Evolutionary conservation across 2,329 filamentous ascomycete species (phyloP).

Genomic region (Claviceps purpurea): DNA sequence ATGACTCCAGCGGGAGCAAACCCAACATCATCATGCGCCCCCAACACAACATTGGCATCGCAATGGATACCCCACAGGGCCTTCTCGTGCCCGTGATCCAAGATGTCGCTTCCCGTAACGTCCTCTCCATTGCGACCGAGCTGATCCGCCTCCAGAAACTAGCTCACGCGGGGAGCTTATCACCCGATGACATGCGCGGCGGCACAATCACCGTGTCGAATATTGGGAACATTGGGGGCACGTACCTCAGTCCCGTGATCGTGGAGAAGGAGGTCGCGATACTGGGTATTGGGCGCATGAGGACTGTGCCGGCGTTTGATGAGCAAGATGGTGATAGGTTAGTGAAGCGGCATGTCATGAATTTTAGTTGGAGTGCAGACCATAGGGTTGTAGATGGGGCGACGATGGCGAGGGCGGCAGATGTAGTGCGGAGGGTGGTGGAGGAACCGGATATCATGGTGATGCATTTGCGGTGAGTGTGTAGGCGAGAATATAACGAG

Average conservation of each 20-base stretch:
- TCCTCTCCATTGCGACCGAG: slow-evolving; percentile 66
- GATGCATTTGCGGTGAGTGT: slow-evolving; percentile 57
- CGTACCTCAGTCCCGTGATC: slow-evolving; percentile 82
- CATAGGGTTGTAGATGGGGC: slow-evolving; percentile 91
- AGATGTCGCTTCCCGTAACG: slow-evolving; percentile 63
- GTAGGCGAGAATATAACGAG: background rate
- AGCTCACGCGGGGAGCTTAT: slow-evolving; percentile 62
- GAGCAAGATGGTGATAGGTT: slow-evolving; percentile 36
- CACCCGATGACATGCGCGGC: slow-evolving; percentile 61
- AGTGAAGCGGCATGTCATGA: slow-evolving; percentile 65
- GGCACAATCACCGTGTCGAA: slow-evolving; percentile 95
- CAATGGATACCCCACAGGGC: slow-evolving; percentile 83
- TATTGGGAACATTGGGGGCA: slow-evolving; percentile 88
- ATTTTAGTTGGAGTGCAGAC: slow-evolving; percentile 94
- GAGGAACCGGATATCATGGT: slow-evolving; percentile 84
- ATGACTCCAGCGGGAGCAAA: slow-evolving; percentile 42
- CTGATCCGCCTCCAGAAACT: slow-evolving; percentile 59
- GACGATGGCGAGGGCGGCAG: slow-evolving; percentile 83
- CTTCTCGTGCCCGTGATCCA: slow-evolving; percentile 86
- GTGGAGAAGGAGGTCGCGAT: slow-evolving; percentile 87
- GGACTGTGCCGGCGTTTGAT: slow-evolving; percentile 67
- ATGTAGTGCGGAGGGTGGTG: slow-evolving; percentile 61
- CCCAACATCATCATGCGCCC: slow-evolving; percentile 66
- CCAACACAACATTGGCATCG: slow-evolving; percentile 89
- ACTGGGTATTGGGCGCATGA: slow-evolving; percentile 72